These are phyloP conservation scores for Venturia carpophila DNA, from an alignment of 2,329 filamentous ascomycete species.

Conservation along the genomic window DNA sequence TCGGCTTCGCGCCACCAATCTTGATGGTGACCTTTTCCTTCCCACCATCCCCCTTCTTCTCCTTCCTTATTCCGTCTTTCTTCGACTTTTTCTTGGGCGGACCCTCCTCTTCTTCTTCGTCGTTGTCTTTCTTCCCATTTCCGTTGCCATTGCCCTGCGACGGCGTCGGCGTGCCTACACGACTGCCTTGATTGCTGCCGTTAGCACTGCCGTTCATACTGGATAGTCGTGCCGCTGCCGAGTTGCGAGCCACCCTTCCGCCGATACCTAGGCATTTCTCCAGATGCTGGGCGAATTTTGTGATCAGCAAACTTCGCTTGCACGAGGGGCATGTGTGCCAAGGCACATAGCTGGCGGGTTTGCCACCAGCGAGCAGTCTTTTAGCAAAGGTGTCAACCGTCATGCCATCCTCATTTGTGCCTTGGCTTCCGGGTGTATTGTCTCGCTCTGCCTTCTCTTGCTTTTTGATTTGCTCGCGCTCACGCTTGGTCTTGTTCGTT, in stretches of 20 bases:
- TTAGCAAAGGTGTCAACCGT: conserved; percentile 36
- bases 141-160: conserved; percentile 13
- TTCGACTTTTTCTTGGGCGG: conserved; percentile 17
- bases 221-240: conserved; percentile 41
- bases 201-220: conserved; percentile 29
- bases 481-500: conserved; percentile 70
- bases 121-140: conserved; percentile 11
- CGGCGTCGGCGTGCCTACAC: conserved; percentile 36
- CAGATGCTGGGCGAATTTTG: conserved; percentile 52
- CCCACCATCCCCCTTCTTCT: conserved; percentile 12
- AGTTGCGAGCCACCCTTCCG: conserved; percentile 43
- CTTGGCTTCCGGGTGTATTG: conserved; percentile 39
- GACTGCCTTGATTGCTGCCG: conserved; percentile 33
- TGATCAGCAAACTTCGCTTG: conserved; percentile 54
- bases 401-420: conserved; percentile 32
- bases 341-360: conserved; percentile 40
- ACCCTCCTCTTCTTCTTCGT: conserved; percentile 12
- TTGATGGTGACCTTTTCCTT: conserved; percentile 19
- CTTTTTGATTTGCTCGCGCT: conserved; percentile 48
- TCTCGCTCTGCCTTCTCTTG: conserved; percentile 37
- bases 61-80: conserved; percentile 17
- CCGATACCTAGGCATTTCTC: conserved; percentile 54
- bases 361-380: conserved; percentile 39
- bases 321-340: conserved; percentile 53
- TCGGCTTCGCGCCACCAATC: background rate